Base-by-base conservation (phyloP, 2,329 filamentous ascomycete genomes). In the Epichloe bromicola region DNA sequence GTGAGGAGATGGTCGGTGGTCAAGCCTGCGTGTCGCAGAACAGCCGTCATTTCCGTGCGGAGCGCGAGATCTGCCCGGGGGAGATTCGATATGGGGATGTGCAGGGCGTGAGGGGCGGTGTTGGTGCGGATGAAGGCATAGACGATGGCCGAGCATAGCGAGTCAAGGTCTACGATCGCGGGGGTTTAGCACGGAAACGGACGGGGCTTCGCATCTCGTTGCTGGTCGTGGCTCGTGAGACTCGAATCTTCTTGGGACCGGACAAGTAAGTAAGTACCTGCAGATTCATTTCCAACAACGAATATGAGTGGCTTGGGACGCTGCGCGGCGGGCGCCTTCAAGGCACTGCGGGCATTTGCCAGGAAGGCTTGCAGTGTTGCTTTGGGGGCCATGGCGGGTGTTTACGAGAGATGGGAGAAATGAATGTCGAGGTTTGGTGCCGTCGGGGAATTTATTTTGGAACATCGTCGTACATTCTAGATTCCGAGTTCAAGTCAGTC, bases 61-160 rank as follows among this genome's bases (percentile, higher is more conserved):
- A 91, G 71, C 15, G 71, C 66, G 30, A 94, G 74, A 62, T 89
- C 87, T 3, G 75, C 70, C 43, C 78, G 75, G 2, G 78, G 78
- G 14, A 93, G 76, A 63, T 90, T 86, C 53, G 82, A 79, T 43
- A 94, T 69, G 15, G 87, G 87, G 45, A 91, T 79, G 61, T 87
- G 83, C 37, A 85, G 69, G 47, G 66, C 68, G 51, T 74, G 70
- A 12, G 71, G 72, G 4, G 76, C 68, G 4, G 74, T 64, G 61
- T 81, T 75, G 36, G 80, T 84, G 56, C 80, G 79, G 38, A 91
- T 70, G 65, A 90, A 93, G 51, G 87, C 85, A 53, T 85, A 80
- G 26, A 90, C 67, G 17, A 93, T 68, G 26, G 86, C 79, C 30
- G 80, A 84, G 65, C 84, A 86, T 57, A 93, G 76, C 2, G 86